A percentile compares a stretch with the other conserved stretches of the same genome.
Evolutionary conservation across 2,329 filamentous ascomycete species (phyloP).

Genomic region (Aspergillus tamarii): DNA sequence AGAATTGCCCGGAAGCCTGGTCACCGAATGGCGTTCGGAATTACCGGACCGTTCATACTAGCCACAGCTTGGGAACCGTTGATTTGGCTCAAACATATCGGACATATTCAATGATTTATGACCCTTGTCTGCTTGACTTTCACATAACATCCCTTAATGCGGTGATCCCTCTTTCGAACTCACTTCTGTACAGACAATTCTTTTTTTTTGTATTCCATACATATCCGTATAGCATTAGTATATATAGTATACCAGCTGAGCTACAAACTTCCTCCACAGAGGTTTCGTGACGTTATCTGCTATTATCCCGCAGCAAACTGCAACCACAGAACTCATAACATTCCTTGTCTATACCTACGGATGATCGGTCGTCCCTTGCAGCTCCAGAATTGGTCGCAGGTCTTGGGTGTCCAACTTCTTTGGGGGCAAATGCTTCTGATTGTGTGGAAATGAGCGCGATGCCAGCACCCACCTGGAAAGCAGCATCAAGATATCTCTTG

Average conservation of each 20-base stretch:
- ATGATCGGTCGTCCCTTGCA: neutral
- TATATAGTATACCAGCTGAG: neutral
- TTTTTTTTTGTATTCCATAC: neutral
- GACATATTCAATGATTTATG: neutral
- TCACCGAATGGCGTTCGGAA: neutral
- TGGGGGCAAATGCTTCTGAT: neutral
- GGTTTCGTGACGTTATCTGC: neutral
- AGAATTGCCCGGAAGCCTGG: neutral
- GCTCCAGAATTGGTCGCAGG: neutral
- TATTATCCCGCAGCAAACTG: no score
- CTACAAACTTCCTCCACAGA: neutral
- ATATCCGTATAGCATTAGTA: neutral
- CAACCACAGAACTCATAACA: no score
- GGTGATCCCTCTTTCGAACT: neutral
- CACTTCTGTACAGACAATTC: neutral
- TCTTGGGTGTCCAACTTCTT: neutral
- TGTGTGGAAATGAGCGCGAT: neutral
- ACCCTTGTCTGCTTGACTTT: neutral
- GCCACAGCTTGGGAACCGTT: neutral
- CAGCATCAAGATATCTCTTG: neutral
- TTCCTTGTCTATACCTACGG: neutral
- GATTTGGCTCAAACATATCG: neutral
- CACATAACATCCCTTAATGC: neutral
- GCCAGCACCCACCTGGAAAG: neutral
- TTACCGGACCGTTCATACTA: neutral